Evolutionary conservation across 2,329 filamentous ascomycete genomes (phyloP).

Genomic region (Tolypocladium paradoxum): DNA sequence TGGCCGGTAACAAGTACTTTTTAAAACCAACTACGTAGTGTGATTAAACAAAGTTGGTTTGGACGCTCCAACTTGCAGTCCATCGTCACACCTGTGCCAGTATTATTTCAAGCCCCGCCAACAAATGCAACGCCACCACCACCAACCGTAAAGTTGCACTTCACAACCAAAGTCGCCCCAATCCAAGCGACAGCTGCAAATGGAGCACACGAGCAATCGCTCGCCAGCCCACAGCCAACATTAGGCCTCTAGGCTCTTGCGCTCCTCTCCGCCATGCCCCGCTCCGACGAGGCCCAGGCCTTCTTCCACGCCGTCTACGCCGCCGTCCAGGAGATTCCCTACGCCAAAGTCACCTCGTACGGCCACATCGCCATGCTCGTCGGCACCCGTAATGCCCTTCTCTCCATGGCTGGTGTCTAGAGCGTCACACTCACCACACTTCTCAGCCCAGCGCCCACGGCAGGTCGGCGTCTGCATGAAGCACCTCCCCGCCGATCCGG

Average conservation of each 20-base stretch:
- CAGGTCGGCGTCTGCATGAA: constrained; percentile 90
- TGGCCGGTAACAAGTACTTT: no score
- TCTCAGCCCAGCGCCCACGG: constrained; percentile 56
- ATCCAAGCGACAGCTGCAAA: background rate
- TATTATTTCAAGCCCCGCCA: no score
- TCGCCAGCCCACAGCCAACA: background rate
- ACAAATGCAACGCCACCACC: no score
- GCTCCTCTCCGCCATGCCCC: constrained; percentile 39
- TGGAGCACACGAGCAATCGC: background rate
- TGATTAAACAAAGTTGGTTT: no score
- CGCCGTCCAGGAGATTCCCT: constrained; percentile 76
- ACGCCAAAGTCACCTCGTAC: constrained; percentile 78
- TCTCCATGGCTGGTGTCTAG: background rate
- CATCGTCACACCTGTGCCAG: no score
- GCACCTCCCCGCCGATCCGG: constrained; percentile 54
- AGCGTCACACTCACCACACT: background rate
- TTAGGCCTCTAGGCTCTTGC: no score
- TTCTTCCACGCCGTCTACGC: constrained; percentile 72
- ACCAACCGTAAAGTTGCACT: background rate
- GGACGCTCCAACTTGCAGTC: no score
- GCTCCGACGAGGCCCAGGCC: constrained; percentile 61
- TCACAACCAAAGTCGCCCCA: background rate
- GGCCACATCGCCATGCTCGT: constrained; percentile 66
- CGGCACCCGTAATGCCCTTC: constrained; percentile 53
- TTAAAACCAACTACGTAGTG: no score